Evolutionary conservation across 78 protist species (phyloP), one percentile per base, ranked within the genome.

Genomic region (Tieghemostelium lacteum): DNA sequence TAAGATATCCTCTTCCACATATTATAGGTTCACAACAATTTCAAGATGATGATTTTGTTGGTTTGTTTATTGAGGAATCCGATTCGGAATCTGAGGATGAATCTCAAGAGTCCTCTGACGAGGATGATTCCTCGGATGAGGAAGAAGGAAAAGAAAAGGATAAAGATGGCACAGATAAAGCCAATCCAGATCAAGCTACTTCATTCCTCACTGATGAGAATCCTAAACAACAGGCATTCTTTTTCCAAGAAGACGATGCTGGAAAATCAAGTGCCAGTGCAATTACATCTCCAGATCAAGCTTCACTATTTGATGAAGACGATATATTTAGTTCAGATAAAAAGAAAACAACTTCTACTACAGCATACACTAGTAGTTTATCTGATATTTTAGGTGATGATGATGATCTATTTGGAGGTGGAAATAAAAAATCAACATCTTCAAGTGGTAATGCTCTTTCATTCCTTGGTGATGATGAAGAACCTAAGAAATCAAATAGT

Each of bases 1-100:
- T 71, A 29, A 49, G 88, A 36, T 66, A 72, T 20, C 94, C 94
- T 36, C 28, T 89, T 20, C 94, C 94, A 52, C 88, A 73, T 50
- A 75, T 89, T 37, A 89, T 89, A 33, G 94, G 94, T 66, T 78
- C 94, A 39, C 91, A 73, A 66, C 91, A 89, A 45, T 89, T 89
- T 66, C 29, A 73, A 24, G 76, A 75, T 10, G 94, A 89, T 64
- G 94, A 89, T 65, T 73, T 33, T 50, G 63, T 80, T 57, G 94
- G 94, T 42, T 42, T 89, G 1, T 73, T 89, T 62, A 61, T 89
- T 63, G 93, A 86, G 49, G 93, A 73, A 17, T 86, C 93, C 22
- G 75, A 72, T 17, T 37, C 85, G 17, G 75, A 71, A 42, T 52
- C 73, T 4, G 52, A 52, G 0, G 83, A 62, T 10, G 92, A 86